These are phyloP conservation scores for Cucurbita argyrosperma DNA, from an alignment of 306 rosid species.

Conservation along the genomic window DNA sequence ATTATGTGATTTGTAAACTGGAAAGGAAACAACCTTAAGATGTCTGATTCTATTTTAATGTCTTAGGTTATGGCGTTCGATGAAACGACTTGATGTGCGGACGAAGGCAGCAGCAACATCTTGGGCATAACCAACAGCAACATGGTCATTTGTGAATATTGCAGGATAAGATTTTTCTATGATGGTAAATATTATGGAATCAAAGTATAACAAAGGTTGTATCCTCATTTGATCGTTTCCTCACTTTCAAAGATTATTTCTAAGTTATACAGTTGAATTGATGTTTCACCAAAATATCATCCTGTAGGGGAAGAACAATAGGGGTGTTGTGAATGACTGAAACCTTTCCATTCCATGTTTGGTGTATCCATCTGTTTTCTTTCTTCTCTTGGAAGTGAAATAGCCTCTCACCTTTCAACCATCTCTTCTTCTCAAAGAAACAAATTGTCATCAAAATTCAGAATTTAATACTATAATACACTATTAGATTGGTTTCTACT, in stretches of 20 bases:
- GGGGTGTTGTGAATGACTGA: conserved; percentile 6
- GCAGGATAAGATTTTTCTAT: conserved; percentile 1
- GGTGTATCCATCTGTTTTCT: neutral
- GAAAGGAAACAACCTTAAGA: neutral
- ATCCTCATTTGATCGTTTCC: neutral
- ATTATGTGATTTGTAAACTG: neutral
- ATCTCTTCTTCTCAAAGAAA: neutral
- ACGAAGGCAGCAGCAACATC: conserved; percentile 29
- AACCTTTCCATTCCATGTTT: conserved; percentile 4
- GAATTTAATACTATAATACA: neutral
- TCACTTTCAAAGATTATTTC: conserved; percentile 2
- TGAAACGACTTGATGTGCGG: conserved; percentile 55
- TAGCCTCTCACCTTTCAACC: neutral
- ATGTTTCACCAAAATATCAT: conserved; percentile 6
- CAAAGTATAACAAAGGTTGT: conserved; percentile 3
- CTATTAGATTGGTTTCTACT: neutral
- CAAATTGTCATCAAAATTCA: neutral
- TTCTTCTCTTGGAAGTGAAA: neutral
- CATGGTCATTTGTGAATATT: conserved; percentile 8
- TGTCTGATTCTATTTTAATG: neutral
- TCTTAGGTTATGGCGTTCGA: conserved; percentile 78
- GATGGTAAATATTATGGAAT: conserved; percentile 3
- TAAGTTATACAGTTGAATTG: conserved; percentile 3
- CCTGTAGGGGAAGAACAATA: neutral
- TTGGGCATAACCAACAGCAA: neutral